Conservation (phyloP, 192 early-diverging fungal genomes). For the Linnemannia hyalina region DNA sequence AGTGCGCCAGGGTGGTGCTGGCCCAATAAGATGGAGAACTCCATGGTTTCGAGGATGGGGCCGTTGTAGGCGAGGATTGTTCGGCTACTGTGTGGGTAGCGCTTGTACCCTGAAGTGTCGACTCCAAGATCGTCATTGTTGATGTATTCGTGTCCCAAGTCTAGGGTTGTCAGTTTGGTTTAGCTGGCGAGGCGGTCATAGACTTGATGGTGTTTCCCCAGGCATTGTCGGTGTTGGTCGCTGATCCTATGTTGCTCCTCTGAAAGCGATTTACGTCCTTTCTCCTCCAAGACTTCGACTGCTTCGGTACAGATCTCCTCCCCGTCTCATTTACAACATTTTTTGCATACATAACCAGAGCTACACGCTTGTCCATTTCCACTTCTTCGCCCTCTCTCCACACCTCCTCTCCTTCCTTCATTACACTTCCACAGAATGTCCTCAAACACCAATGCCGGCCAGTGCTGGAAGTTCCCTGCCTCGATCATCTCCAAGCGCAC, state of each 20-base stretch:
- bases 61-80: not conserved
- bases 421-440: slow-evolving; percentile 29
- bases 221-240: too few relatives aligned
- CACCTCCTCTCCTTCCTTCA: not conserved
- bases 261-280: not conserved
- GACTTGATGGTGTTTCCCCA: not conserved
- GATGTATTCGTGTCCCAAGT: not conserved
- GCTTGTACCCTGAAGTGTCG: not conserved
- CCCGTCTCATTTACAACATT: not conserved
- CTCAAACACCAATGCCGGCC: slow-evolving; percentile 23
- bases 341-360: not conserved
- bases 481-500: slow-evolving; percentile 81
- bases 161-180: not conserved
- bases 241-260: not conserved
- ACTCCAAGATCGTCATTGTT: not conserved
- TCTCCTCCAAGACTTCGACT: not conserved
- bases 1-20: too few relatives aligned
- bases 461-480: slow-evolving; percentile 64
- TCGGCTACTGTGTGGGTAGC: not conserved
- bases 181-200: not conserved
- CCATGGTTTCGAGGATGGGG: not conserved
- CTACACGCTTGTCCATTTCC: not conserved
- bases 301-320: not conserved
- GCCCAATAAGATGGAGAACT: not conserved
- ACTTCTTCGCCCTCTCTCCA: not conserved